These are phyloP conservation scores for Curvularia sp. DNA, from an alignment of 2,329 filamentous ascomycete genomes.

Conservation along the genomic window DNA sequence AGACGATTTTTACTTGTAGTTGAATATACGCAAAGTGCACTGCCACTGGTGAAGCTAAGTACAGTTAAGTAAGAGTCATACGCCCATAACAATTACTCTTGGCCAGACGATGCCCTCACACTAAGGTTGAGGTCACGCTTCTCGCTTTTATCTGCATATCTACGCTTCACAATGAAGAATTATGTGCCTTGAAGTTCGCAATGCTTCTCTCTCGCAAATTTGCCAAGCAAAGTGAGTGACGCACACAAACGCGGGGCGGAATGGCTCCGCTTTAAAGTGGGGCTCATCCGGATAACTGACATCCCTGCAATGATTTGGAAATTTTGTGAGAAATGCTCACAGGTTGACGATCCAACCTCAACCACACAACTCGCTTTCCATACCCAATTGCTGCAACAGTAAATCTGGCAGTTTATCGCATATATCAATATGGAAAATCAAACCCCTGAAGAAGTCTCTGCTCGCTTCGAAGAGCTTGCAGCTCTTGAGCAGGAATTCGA, in stretches of 20 bases:
- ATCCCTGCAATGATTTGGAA: slow-evolving; percentile 23
- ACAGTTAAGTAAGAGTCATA: not conserved
- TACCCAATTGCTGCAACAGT: slow-evolving; percentile 1
- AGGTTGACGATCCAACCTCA: slow-evolving; percentile 9
- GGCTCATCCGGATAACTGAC: slow-evolving; percentile 7
- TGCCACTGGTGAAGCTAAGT: not conserved
- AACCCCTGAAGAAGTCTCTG: slow-evolving; percentile 37
- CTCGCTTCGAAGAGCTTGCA: slow-evolving; percentile 74
- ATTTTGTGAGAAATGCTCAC: slow-evolving; percentile 23
- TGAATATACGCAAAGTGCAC: not conserved
- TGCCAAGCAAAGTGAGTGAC: not conserved
- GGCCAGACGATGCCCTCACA: too few relatives aligned
- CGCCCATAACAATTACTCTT: not conserved
- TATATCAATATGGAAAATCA: slow-evolving; percentile 32
- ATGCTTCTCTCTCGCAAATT: not conserved
- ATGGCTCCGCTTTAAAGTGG: slow-evolving; percentile 21
- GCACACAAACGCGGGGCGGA: slow-evolving; percentile 15
- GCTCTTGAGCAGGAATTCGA: slow-evolving; percentile 85
- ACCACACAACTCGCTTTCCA: not conserved
- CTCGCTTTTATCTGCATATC: not conserved
- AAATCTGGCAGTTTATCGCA: not conserved
- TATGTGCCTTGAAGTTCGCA: too few relatives aligned
- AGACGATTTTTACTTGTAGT: not conserved
- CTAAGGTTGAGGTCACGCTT: not conserved
- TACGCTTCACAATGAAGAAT: too few relatives aligned